Base-by-base conservation (phyloP, 257 asterid species). In the Primulina huaijiensis region DNA sequence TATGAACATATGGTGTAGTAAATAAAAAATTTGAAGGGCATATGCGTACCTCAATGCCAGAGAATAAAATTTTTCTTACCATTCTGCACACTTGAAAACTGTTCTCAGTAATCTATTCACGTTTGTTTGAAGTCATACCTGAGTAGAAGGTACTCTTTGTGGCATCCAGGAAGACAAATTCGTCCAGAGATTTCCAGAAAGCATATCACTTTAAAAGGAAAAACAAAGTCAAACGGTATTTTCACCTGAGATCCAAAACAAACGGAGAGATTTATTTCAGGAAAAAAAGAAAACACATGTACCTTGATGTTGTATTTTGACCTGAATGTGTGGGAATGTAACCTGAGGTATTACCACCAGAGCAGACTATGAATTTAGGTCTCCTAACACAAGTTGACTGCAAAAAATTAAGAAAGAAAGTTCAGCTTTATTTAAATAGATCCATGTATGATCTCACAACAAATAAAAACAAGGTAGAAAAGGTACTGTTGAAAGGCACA, bases 131-230 rank as follows among this genome's bases (percentile, higher is more conserved):
- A 62, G 78, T 70, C 59, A 68, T 78, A 89, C 93, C 95, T 84
- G 88, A 65, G 81, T 31, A 63, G 88, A 68, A 70, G 77, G 85
- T 56, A 73, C 94, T 76, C 96, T 81, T 43, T 77, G 96, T 69
- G 94, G 96, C 92, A 92, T 82, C 95, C 87, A 85, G 64, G 95
- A 83, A 71, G 92, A 83, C 9, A 88, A 72, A 76, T 85, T 88
- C 78, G 92, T 76, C 96, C 89, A 89, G 65, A 80, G 60, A 77
- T 77, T 82, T 78, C 88, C 88, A 78, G 94, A 82, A 79, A 89
- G 84, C 72, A 89, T 75, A 69, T 90, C 92, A 81, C 93, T 92
- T 58, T 52, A 71, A 55, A 72, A 34, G 37, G 52, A 58, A 73
- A 65, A 31, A 80, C 58, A 55, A 35, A 65, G 61, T 4, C 70